Evolutionary conservation across 2,329 filamentous ascomycete species (phyloP), one percentile per base, ranked within the genome.

Genomic region (Aspergillus sp.): DNA sequence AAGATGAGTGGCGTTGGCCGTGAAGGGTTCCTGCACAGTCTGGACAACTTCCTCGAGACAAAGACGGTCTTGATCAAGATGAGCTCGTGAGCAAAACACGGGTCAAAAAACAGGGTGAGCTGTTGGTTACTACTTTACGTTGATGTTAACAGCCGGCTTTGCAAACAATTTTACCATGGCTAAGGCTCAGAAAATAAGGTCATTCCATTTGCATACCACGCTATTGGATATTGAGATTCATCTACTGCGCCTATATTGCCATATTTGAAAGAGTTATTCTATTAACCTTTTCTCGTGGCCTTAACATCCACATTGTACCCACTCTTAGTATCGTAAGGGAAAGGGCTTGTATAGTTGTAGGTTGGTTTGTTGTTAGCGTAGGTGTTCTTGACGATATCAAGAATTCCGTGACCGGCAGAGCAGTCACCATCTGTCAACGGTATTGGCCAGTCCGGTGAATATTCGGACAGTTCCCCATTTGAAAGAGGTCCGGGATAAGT

Each of bases 401-500:
- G 60, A 22, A 74, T 72, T 41, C 72, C 72, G 56, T 73, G 62
- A 3, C 72, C 72, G 44, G 72, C 71, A 39, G 70, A 70, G 61
- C 72, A 74, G 24, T 62, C 49, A 38, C 62, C 70, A 17, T 62
- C 59, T 15, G 65, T 69, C 30, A 67, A 53, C 3, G 72, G 69
- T 24, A 62, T 61, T 2, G 72, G 62, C 72, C 72, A 74, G 36
- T 54, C 53, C 4, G 70, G 55, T 8, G 64, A 64, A 58, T 64
- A 71, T 32, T 70, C 55, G 18, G 70, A 69, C 57, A 68, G 64
- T 2, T 56, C 58, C 26, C 61, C 58, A 13, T 51, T 55, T 3
- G 72, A 73, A 24, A 73, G 56, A 20, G 72, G 72, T 0, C 84
- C 84, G 2, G 81, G 80, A 56, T 85, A 84, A 7, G 82, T 84